These are phyloP conservation scores for Quercus dentata DNA, from an alignment of 306 rosid species.

Conservation along the genomic window DNA sequence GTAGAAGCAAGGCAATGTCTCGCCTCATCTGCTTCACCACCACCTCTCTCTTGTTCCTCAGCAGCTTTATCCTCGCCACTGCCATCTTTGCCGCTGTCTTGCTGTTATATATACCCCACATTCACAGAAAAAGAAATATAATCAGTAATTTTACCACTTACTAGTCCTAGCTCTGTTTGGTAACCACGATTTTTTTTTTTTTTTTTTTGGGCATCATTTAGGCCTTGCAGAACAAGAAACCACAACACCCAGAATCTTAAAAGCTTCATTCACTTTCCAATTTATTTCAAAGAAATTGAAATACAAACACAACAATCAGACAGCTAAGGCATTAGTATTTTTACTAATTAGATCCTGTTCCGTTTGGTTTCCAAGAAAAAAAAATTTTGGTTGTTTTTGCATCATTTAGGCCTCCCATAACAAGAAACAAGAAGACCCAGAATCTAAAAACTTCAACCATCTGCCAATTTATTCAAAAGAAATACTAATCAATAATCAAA, in stretches of 20 bases:
- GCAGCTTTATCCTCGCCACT: constrained; percentile 93
- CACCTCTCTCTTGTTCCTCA: constrained; percentile 86
- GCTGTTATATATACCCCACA: constrained; percentile 31
- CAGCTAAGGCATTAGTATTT: too few species aligned
- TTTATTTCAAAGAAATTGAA: too few species aligned
- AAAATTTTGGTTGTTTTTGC: too few species aligned
- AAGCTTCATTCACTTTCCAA: too few species aligned
- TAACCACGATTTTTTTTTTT: neutral
- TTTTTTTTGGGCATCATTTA: neutral
- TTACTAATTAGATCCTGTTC: neutral
- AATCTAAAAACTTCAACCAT: neutral
- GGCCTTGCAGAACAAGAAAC: neutral
- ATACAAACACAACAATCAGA: too few species aligned
- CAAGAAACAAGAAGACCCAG: too few species aligned
- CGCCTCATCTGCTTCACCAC: constrained; percentile 98
- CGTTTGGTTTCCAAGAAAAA: neutral
- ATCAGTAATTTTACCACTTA: neutral
- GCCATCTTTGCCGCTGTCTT: constrained; percentile 99
- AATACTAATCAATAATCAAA: too few species aligned
- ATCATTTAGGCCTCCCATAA: neutral
- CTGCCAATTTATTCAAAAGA: too few species aligned
- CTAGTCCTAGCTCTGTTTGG: neutral
- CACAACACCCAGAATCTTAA: neutral
- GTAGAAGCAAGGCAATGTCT: constrained; percentile 88
- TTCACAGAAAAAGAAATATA: neutral